Percentiles rank a stretch among this genome's conserved stretches.
These are phyloP conservation scores for Lachancea sp. DNA, from an alignment of 805 yeast species.

Conservation along the genomic window DNA sequence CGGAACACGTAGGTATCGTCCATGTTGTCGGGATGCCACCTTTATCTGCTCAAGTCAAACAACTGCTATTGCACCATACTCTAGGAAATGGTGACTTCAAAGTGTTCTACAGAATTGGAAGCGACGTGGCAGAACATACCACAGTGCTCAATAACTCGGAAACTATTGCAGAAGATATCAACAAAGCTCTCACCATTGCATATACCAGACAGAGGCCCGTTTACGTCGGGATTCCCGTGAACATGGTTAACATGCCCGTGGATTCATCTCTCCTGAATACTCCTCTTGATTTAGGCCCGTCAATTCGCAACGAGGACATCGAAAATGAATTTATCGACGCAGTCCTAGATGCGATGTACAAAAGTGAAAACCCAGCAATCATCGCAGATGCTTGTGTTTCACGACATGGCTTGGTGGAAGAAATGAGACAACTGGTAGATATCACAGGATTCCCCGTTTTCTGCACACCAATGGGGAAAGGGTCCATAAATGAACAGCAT, in stretches of 20 bases:
- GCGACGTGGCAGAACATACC: constrained; percentile 47
- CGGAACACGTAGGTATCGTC: constrained; percentile 74
- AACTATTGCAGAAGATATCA: constrained; percentile 47
- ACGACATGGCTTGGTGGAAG: constrained; percentile 43
- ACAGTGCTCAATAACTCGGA: constrained; percentile 48
- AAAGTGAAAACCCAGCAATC: constrained; percentile 48
- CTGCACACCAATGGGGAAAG: constrained; percentile 56
- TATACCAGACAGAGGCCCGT: constrained; percentile 59
- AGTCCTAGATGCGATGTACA: constrained; percentile 44
- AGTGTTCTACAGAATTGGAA: constrained; percentile 46
- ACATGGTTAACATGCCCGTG: constrained; percentile 42
- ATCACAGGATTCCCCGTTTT: constrained; percentile 45
- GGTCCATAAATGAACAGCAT: constrained; percentile 51
- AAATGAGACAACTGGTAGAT: constrained; percentile 38
- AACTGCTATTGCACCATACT: constrained; percentile 31
- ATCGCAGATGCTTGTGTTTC: constrained; percentile 59
- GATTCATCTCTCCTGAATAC: constrained; percentile 34
- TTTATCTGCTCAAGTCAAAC: constrained; percentile 30
- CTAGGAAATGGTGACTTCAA: constrained; percentile 35
- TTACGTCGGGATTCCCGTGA: constrained; percentile 61
- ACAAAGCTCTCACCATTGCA: constrained; percentile 40
- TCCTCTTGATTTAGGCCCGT: constrained; percentile 25
- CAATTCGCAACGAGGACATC: constrained; percentile 18
- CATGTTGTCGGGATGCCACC: constrained; percentile 82
- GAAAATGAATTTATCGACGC: constrained; percentile 35